Percentiles rank a stretch among this genome's conserved stretches.
Conservation (phyloP, 805 yeast genomes). For the Blastobotrys chiropterorum region DNA sequence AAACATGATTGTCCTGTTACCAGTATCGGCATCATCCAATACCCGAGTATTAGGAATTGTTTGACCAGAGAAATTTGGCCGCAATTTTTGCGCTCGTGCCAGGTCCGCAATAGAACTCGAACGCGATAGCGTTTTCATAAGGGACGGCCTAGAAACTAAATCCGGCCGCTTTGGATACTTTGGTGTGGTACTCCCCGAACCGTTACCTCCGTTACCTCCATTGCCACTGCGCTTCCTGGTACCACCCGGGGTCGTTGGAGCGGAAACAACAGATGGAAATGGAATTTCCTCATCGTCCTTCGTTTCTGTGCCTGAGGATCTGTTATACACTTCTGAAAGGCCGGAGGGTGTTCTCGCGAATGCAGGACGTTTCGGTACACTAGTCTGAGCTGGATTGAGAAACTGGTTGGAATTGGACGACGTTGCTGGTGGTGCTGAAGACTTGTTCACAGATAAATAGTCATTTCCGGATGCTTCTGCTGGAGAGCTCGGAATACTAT, state of each 20-base stretch:
- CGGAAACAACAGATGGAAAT: no score
- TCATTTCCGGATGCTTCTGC: neutral
- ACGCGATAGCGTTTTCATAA: constrained; percentile 22
- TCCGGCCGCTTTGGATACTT: neutral
- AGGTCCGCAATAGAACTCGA: constrained; percentile 11
- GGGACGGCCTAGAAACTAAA: constrained; percentile 1
- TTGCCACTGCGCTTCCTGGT: neutral
- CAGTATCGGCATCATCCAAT: constrained; percentile 26
- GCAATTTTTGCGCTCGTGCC: constrained; percentile 18
- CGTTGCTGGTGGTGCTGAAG: neutral
- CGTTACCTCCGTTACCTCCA: neutral
- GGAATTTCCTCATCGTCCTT: neutral
- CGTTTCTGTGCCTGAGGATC: neutral
- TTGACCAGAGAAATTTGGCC: constrained; percentile 29
- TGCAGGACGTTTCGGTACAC: neutral
- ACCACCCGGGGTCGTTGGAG: no score
- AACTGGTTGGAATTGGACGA: neutral
- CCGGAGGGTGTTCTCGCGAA: constrained; percentile 17
- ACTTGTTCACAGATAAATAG: neutral
- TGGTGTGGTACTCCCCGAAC: neutral
- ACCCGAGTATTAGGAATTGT: constrained; percentile 29
- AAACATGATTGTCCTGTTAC: constrained; percentile 24
- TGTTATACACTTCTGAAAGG: constrained; percentile 14
- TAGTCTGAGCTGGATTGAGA: neutral
- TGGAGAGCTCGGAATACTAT: neutral